Percentiles rank a stretch among this genome's conserved stretches.
These are phyloP conservation scores for Chytriomyces sp. DNA, from an alignment of 192 early-diverging fungal species.

Conservation along the genomic window DNA sequence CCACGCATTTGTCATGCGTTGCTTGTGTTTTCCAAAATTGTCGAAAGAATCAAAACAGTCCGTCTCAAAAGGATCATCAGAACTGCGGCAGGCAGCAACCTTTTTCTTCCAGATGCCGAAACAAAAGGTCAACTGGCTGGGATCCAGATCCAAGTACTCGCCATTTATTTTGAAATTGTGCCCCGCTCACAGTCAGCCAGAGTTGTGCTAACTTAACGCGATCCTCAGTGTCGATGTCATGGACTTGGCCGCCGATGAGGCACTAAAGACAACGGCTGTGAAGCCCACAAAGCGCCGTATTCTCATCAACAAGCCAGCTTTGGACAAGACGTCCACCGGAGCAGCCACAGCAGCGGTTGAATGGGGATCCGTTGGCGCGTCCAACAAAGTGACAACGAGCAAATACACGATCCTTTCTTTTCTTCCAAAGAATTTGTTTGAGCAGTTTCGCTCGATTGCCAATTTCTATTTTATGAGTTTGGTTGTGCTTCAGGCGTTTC, in stretches of 20 bases:
- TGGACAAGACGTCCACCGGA: neutral
- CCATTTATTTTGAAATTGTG: neutral
- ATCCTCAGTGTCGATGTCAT: conserved; percentile 11
- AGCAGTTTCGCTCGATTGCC: conserved; percentile 94
- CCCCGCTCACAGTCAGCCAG: neutral
- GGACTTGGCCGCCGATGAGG: neutral
- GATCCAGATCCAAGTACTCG: conserved; percentile 28
- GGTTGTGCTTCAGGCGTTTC: conserved; percentile 83
- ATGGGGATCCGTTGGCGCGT: conserved; percentile 1
- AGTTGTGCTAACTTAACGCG: neutral
- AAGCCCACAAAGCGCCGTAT: neutral
- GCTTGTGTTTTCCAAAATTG: too few species aligned
- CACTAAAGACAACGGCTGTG: neutral
- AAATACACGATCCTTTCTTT: conserved; percentile 93
- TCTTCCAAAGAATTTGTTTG: conserved; percentile 93
- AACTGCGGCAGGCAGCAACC: too few species aligned
- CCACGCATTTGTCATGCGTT: too few species aligned
- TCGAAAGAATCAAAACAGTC: too few species aligned
- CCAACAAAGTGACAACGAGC: conserved; percentile 74
- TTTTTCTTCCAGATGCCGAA: too few species aligned
- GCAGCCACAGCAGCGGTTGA: neutral
- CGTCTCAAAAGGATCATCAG: too few species aligned
- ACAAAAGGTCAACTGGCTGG: conserved; percentile 29
- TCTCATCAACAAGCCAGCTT: neutral
- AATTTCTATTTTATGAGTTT: conserved; percentile 92